Conservation (phyloP, 2,329 filamentous ascomycete genomes). For the Aspergillus sp. region DNA sequence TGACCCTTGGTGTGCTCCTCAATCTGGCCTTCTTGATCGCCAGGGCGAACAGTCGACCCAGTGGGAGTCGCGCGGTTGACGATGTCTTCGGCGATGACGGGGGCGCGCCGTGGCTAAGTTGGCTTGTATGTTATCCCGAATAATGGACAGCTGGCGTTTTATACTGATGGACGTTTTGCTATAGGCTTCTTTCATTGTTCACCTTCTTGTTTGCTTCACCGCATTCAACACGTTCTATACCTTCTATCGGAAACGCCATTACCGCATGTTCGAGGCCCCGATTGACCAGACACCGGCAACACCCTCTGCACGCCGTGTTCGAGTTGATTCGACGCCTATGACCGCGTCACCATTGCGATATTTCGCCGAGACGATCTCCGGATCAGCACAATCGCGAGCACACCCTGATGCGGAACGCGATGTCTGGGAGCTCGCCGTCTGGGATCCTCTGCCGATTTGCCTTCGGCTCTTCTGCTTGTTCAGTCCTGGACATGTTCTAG, state of each 20-base stretch:
- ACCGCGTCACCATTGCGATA: slow-evolving; percentile 76
- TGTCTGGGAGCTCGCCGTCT: slow-evolving; percentile 91
- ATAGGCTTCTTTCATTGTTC: slow-evolving; percentile 69
- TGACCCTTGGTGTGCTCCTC: slow-evolving; percentile 69
- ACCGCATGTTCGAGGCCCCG: slow-evolving; percentile 84
- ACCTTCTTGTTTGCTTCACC: slow-evolving; percentile 66
- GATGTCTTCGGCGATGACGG: slow-evolving; percentile 79
- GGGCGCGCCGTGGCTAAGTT: slow-evolving; percentile 64
- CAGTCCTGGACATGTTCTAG: slow-evolving; percentile 86
- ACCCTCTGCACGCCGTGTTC: slow-evolving; percentile 82
- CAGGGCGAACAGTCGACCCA: slow-evolving; percentile 67
- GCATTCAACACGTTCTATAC: slow-evolving; percentile 75
- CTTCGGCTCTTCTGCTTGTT: slow-evolving; percentile 84
- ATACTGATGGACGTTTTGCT: slow-evolving; percentile 3
- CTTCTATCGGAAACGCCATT: slow-evolving; percentile 76
- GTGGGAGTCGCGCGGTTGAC: slow-evolving; percentile 55
- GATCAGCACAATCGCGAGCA: slow-evolving; percentile 75
- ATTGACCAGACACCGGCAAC: slow-evolving; percentile 75
- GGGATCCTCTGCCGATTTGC: slow-evolving; percentile 86
- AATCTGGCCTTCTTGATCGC: slow-evolving; percentile 82
- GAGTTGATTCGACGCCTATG: slow-evolving; percentile 77
- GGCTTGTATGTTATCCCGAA: slow-evolving; percentile 52
- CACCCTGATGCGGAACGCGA: slow-evolving; percentile 73
- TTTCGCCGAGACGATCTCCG: slow-evolving; percentile 65
- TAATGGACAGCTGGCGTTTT: neutral